A percentile compares a stretch with the other conserved stretches of the same genome.
Conservation (phyloP, 169 alveolate species). For the Eimeria maxima region DNA sequence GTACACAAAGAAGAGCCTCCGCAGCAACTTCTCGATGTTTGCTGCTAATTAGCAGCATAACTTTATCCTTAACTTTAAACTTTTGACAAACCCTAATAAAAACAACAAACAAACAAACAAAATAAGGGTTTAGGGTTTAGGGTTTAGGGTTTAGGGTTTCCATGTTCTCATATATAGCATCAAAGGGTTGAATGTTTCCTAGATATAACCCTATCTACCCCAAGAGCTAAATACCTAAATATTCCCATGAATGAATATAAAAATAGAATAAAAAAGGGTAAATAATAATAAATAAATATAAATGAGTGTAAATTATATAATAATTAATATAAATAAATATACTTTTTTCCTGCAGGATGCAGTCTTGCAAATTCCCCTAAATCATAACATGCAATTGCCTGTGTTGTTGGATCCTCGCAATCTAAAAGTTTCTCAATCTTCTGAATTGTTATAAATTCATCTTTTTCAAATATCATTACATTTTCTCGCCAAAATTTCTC, state of each 20-base stretch:
- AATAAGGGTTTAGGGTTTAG: neutral
- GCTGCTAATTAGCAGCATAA: conserved; percentile 89
- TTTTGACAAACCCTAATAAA: conserved; percentile 80
- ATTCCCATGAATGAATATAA: no score
- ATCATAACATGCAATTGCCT: conserved; percentile 92
- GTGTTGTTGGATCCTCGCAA: conserved; percentile 85
- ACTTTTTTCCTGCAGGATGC: conserved; percentile 91
- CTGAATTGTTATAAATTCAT: conserved; percentile 86
- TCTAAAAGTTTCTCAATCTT: conserved; percentile 83
- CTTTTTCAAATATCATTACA: conserved; percentile 85
- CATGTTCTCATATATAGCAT: no score
- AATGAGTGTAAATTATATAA: no score
- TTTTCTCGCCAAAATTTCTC: conserved; percentile 80
- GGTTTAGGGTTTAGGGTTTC: conserved; percentile 43
- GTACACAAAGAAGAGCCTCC: conserved; percentile 91
- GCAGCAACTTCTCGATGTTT: conserved; percentile 88
- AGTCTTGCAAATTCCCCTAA: conserved; percentile 93
- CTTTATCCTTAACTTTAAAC: conserved; percentile 87
- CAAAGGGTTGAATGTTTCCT: no score
- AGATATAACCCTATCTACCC: no score
- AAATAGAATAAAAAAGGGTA: no score
- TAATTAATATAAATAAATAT: no score
- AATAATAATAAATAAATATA: no score
- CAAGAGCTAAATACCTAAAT: no score
- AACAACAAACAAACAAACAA: neutral